Evolutionary conservation across 73 alveolate species (phyloP).

Genomic region (Paramecium tetraurelia): DNA sequence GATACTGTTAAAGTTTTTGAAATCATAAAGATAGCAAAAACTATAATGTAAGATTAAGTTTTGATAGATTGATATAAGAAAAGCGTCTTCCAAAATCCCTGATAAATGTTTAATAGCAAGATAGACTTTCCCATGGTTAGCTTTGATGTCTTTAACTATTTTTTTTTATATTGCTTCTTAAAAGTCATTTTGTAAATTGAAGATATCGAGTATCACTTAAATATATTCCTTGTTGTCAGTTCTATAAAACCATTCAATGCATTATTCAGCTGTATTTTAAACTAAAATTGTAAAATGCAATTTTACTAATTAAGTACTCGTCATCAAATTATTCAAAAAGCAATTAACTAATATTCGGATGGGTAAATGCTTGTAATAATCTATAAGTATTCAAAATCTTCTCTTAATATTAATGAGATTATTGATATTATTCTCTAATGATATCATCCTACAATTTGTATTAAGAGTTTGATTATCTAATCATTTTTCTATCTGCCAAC

Average conservation of each 20-base stretch:
- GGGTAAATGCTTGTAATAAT: not conserved
- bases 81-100: not conserved
- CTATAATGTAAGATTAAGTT: not conserved
- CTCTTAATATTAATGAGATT: conserved; percentile 2
- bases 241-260: conserved; percentile 8
- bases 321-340: not conserved
- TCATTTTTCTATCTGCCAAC: not conserved
- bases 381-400: conserved; percentile 1
- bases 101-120: not conserved
- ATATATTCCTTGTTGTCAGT: not conserved
- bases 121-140: not conserved
- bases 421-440: not conserved
- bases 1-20: not conserved
- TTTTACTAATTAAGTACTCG: not conserved
- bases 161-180: not conserved
- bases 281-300: not conserved
- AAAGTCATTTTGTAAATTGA: not conserved
- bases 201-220: not conserved
- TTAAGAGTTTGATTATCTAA: not conserved
- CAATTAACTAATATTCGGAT: not conserved
- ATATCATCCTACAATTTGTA: not conserved
- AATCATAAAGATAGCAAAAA: not conserved
- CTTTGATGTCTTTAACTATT: not conserved
- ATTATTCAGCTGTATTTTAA: conserved; percentile 9
- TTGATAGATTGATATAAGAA: not conserved